A percentile compares a stretch with the other conserved stretches of the same genome.
Conservation (phyloP, 129 eudicot species). For the Arctium minus region DNA sequence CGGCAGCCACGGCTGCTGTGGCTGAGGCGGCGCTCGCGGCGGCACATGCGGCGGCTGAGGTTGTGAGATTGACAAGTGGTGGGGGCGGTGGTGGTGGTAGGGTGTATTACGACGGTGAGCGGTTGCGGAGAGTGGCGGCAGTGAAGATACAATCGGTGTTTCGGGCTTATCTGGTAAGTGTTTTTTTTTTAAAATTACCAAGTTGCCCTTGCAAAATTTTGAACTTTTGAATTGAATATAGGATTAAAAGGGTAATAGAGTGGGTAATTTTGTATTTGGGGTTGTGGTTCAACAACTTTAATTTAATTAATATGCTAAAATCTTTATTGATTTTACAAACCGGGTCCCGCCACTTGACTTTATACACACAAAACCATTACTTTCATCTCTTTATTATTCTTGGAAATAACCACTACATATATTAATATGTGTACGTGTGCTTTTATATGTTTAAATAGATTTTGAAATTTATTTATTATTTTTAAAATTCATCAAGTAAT, state of each 20-base stretch:
- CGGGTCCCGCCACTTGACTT: constrained; percentile 28
- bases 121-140: constrained; percentile 55
- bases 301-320: neutral
- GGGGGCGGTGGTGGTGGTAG: constrained; percentile 27
- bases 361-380: neutral
- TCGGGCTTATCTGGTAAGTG: constrained; percentile 83
- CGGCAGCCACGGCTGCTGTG: constrained; percentile 94
- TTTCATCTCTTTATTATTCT: neutral
- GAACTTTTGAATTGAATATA: neutral
- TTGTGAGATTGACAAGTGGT: constrained; percentile 70
- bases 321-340: constrained; percentile 19
- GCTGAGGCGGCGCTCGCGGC: constrained; percentile 99
- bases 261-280: neutral
- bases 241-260: neutral
- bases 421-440: neutral
- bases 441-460: too few species aligned
- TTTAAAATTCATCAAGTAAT: too few species aligned
- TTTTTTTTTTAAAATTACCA: neutral
- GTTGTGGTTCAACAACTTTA: neutral
- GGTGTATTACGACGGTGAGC: constrained; percentile 28
- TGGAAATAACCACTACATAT: neutral
- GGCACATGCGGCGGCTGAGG: constrained; percentile 97
- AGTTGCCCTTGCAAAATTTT: neutral
- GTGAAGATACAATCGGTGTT: constrained; percentile 88
- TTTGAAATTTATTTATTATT: too few species aligned